These are phyloP conservation scores for Senna tora DNA, from an alignment of 306 rosid genomes.

Conservation along the genomic window DNA sequence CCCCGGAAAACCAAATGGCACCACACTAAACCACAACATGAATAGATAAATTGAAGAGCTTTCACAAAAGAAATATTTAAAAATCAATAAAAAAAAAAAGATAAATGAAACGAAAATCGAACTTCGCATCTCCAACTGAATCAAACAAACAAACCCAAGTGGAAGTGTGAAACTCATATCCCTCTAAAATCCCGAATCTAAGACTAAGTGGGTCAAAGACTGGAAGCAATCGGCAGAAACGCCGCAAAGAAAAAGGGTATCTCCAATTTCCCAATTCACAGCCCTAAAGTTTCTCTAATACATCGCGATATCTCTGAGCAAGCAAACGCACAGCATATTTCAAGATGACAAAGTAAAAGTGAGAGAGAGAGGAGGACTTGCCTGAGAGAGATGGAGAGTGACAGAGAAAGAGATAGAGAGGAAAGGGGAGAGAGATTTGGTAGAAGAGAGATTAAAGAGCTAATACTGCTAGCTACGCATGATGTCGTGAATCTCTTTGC, in stretches of 20 bases:
- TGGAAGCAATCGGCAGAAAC: conserved; percentile 6
- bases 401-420: not conserved
- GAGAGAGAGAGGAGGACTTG: conserved; percentile 40
- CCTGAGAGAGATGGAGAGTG: conserved; percentile 40
- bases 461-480: conserved; percentile 21
- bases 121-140: conserved; percentile 30
- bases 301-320: conserved; percentile 6
- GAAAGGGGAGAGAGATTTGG: not conserved
- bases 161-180: conserved; percentile 7
- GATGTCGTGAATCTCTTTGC: conserved; percentile 13
- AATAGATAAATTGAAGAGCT: conserved; percentile 11
- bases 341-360: conserved; percentile 29
- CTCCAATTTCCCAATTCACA: conserved; percentile 18
- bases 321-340: conserved; percentile 27
- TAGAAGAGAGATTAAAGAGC: not conserved
- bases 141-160: conserved; percentile 1
- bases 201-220: conserved; percentile 22
- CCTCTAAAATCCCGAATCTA: conserved; percentile 34
- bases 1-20: conserved; percentile 16
- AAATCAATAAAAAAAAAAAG: not conserved
- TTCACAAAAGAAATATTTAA: not conserved
- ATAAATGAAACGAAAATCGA: not conserved
- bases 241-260: conserved; percentile 30
- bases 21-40: conserved; percentile 25
- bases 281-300: conserved; percentile 10